These are phyloP conservation scores for Populus hybrid DNA, from an alignment of 441 rosid genomes.

Conservation along the genomic window DNA sequence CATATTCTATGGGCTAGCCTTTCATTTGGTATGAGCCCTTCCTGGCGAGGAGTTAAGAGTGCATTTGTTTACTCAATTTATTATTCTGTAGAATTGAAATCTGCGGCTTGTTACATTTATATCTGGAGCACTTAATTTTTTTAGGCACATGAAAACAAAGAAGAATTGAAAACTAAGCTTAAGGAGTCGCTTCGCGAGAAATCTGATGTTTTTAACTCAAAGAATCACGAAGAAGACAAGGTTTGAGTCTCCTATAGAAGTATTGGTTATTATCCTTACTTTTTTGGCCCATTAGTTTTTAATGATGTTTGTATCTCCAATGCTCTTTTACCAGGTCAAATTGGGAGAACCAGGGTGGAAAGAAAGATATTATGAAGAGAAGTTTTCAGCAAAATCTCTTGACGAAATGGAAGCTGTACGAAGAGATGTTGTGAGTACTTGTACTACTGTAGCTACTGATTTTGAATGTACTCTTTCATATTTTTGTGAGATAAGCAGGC, in stretches of 20 bases:
- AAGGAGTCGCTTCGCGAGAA: conserved; percentile 70
- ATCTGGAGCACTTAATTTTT: conserved; percentile 6
- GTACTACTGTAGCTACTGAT: background rate
- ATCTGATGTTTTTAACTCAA: conserved; percentile 67
- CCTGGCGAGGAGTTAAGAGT: conserved; percentile 46
- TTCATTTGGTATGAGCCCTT: conserved; percentile 47
- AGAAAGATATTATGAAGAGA: conserved; percentile 91
- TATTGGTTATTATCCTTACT: background rate
- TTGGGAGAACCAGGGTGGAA: conserved; percentile 89
- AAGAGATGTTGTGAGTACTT: conserved; percentile 77
- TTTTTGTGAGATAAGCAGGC: conserved; percentile 7
- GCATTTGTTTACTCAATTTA: conserved; percentile 16
- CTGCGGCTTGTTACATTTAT: conserved; percentile 1
- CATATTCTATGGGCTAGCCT: conserved; percentile 42
- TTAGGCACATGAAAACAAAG: conserved; percentile 65
- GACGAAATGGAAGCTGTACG: conserved; percentile 76
- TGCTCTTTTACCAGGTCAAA: conserved; percentile 47
- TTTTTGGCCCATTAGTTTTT: background rate
- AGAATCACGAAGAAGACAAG: conserved; percentile 69
- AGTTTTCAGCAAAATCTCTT: conserved; percentile 53
- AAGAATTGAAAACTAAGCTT: conserved; percentile 77
- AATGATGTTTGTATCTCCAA: background rate
- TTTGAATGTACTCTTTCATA: conserved; percentile 9
- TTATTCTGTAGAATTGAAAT: conserved; percentile 6
- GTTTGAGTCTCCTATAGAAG: conserved; percentile 28